Evolutionary conservation across 2,329 filamentous ascomycete species (phyloP), one percentile per base, ranked within the genome.

Genomic region (Hyphodiscus sp.): DNA sequence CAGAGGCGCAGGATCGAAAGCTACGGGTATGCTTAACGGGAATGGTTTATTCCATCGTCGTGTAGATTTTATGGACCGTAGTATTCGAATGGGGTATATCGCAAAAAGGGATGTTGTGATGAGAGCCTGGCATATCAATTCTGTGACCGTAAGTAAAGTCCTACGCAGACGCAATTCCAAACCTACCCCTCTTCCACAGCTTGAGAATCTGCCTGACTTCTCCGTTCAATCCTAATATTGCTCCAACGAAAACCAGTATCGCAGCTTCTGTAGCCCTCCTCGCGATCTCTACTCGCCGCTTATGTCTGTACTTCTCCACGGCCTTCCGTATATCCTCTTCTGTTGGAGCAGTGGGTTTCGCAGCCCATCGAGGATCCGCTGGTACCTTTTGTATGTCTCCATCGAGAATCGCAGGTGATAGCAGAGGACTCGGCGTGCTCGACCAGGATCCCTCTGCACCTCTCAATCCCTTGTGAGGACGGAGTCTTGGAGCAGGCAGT

Each of bases 1-100:
- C n/a, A 96, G 76, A 11, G 91, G 89, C 7, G 92, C 92, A 2
- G 91, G 91, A 65, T 97, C 92, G 70, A 96, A 95, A n/a, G 81
- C 78, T 3, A 82, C 73, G 0, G 91, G 90, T 41, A 96, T 74
- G 29, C 67, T 67, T 38, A 85, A 63, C 19, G 58, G 54, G 11
- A 63, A 53, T 23, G 61, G 58, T 16, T 44, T 51, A 50, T 63
- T 60, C 53, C 58, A 66, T 33, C 58, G 58, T 18, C 48, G 52
- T 23, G 56, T 49, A 20, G 61, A 58, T 15, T 58, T 59, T 20
- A 61, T 52, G 75, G 79, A 79, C 18, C 71, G 59, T 6, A 76
- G 64, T n/a, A 86, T 69, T 53, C 83, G 75, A 41, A 86, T 51
- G 2, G 85, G 85, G 61, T 89, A 88, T 13, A 79, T 63, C 5